Conservation (phyloP, 345 rosid genomes). For the Corchorus olitorius region DNA sequence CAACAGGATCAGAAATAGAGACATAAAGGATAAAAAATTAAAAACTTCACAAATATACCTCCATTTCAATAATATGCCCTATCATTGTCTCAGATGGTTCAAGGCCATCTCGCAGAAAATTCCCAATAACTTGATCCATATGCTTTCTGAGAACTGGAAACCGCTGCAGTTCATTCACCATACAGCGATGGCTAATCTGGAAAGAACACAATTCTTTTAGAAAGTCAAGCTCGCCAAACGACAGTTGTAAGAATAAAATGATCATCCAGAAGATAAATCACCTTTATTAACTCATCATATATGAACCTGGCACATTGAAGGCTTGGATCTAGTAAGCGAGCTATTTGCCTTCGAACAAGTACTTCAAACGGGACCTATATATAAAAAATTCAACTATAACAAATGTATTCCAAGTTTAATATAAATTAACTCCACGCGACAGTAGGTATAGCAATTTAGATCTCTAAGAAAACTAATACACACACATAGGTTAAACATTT, state of each 20-base stretch:
- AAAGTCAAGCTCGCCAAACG: not conserved
- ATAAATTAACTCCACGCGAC: not conserved
- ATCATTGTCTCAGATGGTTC: constrained; percentile 94
- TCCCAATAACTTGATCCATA: constrained; percentile 91
- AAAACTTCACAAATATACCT: constrained; percentile 47
- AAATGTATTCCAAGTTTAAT: not conserved
- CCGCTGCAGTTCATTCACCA: constrained; percentile 69
- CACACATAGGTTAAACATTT: not conserved
- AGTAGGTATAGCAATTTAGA: not conserved
- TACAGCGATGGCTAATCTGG: constrained; percentile 92
- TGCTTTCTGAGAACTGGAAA: constrained; percentile 89
- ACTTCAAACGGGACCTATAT: constrained; percentile 91
- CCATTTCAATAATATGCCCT: constrained; percentile 88
- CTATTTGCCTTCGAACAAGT: constrained; percentile 89
- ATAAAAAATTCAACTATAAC: constrained; percentile 22
- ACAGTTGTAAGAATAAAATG: not conserved
- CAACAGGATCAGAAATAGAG: not conserved
- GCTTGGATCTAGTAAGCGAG: constrained; percentile 90
- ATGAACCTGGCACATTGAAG: constrained; percentile 97
- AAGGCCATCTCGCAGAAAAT: constrained; percentile 87
- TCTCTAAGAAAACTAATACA: not conserved
- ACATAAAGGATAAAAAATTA: not conserved
- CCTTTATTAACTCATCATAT: constrained; percentile 91
- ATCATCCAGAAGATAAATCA: constrained; percentile 21
- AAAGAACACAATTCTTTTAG: constrained; percentile 19